Percentiles rank a stretch among this genome's conserved stretches.
Conservation (phyloP, 371 early-diverging fungal genomes). For the Batrachochytrium dendrobatidis region DNA sequence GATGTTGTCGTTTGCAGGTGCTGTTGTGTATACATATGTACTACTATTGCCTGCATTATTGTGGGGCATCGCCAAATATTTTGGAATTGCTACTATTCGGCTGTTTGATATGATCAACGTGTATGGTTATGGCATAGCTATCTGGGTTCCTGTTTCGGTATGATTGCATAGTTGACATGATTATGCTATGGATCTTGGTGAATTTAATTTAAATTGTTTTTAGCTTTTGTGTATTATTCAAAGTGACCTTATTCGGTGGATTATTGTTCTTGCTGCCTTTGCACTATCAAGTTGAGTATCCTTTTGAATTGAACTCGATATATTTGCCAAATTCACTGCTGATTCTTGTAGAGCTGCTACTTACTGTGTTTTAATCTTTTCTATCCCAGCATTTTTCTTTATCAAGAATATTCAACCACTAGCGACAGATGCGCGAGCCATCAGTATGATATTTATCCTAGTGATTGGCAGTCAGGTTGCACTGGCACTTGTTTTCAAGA, state of each 20-base stretch:
- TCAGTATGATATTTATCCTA: constrained; percentile 49
- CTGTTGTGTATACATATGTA: constrained; percentile 74
- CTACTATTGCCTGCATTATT: constrained; percentile 62
- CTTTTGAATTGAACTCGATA: constrained; percentile 8
- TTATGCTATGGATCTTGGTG: constrained; percentile 10
- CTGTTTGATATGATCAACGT: constrained; percentile 75
- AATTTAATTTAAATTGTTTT: neutral
- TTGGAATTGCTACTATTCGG: constrained; percentile 57
- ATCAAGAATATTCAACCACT: constrained; percentile 44
- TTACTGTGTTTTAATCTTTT: neutral
- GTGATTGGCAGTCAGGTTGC: constrained; percentile 61
- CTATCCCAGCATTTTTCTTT: constrained; percentile 24
- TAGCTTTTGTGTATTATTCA: constrained; percentile 67
- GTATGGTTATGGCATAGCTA: constrained; percentile 84
- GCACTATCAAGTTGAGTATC: constrained; percentile 37
- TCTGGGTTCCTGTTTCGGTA: constrained; percentile 90
- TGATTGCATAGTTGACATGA: constrained; percentile 13
- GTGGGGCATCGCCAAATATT: constrained; percentile 80
- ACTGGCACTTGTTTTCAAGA: constrained; percentile 71
- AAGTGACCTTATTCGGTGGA: constrained; percentile 55
- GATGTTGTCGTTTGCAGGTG: constrained; percentile 68
- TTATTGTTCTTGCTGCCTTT: constrained; percentile 56
- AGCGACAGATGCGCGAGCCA: constrained; percentile 55
- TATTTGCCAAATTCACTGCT: neutral
- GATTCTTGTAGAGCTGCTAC: no score